phyloP scores from a whole-genome alignment of 2,329 filamentous ascomycete species.

The Neonectria coccinea region DNA sequence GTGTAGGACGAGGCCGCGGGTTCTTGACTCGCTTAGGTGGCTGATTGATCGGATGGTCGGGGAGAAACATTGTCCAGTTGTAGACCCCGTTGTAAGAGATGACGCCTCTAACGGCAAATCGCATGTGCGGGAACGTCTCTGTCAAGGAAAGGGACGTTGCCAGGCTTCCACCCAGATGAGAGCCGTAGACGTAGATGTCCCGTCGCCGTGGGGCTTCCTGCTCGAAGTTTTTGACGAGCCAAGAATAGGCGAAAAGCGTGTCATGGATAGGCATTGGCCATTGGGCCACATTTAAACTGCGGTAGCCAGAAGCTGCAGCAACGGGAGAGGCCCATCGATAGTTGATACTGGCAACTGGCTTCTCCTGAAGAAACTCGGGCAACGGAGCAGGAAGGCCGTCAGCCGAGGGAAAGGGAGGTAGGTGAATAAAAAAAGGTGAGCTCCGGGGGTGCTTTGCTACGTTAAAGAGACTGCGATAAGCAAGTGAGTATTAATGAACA shows the following conservation, averaged over 20 bases:
- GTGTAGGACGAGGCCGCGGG: constrained; percentile 24
- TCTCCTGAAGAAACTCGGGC: constrained; percentile 56
- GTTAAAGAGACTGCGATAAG: constrained; percentile 61
- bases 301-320: background rate
- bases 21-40: constrained; percentile 33
- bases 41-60: constrained; percentile 61
- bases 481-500: constrained; percentile 32
- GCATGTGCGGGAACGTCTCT: constrained; percentile 58
- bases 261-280: constrained; percentile 72
- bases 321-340: constrained; percentile 65
- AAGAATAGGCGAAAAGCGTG: constrained; percentile 64
- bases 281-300: constrained; percentile 31
- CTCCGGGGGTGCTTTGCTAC: constrained; percentile 50
- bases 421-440: constrained; percentile 64
- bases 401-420: constrained; percentile 61
- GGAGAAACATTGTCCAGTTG: constrained; percentile 72
- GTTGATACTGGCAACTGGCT: constrained; percentile 66
- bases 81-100: constrained; percentile 71
- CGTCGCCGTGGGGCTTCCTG: constrained; percentile 53
- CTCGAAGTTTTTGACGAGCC: constrained; percentile 60
- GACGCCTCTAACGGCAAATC: constrained; percentile 64
- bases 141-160: constrained; percentile 69
- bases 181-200: constrained; percentile 63
- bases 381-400: constrained; percentile 46
- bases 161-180: constrained; percentile 68